These are phyloP conservation scores for Hericium rajendrae DNA, from an alignment of 768 basidiomycete species.

Conservation along the genomic window DNA sequence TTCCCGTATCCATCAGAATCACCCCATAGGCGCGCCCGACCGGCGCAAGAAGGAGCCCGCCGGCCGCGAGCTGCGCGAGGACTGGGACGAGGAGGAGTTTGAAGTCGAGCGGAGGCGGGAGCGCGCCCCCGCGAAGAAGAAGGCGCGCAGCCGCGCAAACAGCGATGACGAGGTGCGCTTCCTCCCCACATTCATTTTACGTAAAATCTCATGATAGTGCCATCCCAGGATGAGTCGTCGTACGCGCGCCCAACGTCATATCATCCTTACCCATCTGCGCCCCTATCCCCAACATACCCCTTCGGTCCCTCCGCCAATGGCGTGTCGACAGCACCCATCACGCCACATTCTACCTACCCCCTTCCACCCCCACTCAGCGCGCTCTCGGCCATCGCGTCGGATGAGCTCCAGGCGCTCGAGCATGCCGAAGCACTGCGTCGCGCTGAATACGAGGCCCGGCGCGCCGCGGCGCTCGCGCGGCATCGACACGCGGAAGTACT, in stretches of 20 bases:
- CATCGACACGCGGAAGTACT: constrained; percentile 37
- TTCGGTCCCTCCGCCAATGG: neutral
- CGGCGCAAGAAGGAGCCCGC: constrained; percentile 2
- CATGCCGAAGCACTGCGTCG: constrained; percentile 63
- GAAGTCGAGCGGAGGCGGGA: constrained; percentile 3
- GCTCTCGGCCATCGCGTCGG: constrained; percentile 70
- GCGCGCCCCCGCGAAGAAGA: constrained; percentile 20
- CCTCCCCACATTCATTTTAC: neutral
- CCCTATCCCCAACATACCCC: neutral
- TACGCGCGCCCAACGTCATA: constrained; percentile 29
- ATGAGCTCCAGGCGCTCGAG: constrained; percentile 85
- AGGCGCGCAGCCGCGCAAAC: constrained; percentile 68
- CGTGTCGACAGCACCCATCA: constrained; percentile 14
- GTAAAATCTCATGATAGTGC: constrained; percentile 1
- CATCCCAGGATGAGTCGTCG: constrained; percentile 20
- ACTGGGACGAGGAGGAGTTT: constrained; percentile 8
- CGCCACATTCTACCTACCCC: constrained; percentile 11
- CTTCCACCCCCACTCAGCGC: constrained; percentile 36
- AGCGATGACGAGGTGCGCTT: constrained; percentile 73
- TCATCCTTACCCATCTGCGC: neutral
- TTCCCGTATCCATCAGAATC: constrained; percentile 81
- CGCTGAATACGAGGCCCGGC: constrained; percentile 50
- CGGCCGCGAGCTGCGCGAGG: constrained; percentile 1
- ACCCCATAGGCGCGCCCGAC: constrained; percentile 24
- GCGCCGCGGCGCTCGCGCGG: constrained; percentile 30